Percentiles rank a stretch among this genome's conserved stretches.
phyloP scores from a whole-genome alignment of 2,329 filamentous ascomycete species.

The Coniochaeta sp. region DNA sequence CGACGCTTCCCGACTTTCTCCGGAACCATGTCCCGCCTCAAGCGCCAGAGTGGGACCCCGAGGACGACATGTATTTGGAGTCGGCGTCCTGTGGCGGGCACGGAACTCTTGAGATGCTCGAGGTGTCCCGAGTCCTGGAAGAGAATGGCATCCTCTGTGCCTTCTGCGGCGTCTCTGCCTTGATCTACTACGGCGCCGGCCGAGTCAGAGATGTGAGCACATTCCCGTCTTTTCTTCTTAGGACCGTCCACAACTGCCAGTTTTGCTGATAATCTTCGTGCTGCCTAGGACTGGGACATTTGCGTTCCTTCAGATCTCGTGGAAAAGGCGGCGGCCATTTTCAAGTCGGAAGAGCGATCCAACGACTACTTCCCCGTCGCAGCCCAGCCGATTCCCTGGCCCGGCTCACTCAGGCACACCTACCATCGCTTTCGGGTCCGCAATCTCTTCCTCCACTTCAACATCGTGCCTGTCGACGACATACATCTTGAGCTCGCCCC shows the following conservation, averaged over 20 bases:
- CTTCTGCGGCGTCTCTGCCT: background rate
- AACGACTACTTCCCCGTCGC: background rate
- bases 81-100: background rate
- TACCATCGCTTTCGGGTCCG: background rate
- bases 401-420: background rate
- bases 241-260: background rate
- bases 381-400: background rate
- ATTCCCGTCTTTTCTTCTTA: conserved; percentile 3
- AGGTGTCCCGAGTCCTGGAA: background rate
- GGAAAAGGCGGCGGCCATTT: background rate
- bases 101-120: background rate
- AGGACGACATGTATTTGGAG: background rate
- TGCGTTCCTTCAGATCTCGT: background rate
- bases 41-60: background rate
- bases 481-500: background rate
- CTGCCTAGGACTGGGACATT: background rate
- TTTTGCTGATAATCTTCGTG: background rate
- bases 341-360: background rate
- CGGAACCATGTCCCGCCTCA: background rate
- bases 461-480: background rate
- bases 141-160: background rate
- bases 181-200: background rate
- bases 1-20: background rate
- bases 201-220: background rate
- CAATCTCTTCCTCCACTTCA: background rate